Evolutionary conservation across 495 filamentous ascomycete species (phyloP), one percentile per base, ranked within the genome.

Genomic region (Antarctomyces pellizariae): DNA sequence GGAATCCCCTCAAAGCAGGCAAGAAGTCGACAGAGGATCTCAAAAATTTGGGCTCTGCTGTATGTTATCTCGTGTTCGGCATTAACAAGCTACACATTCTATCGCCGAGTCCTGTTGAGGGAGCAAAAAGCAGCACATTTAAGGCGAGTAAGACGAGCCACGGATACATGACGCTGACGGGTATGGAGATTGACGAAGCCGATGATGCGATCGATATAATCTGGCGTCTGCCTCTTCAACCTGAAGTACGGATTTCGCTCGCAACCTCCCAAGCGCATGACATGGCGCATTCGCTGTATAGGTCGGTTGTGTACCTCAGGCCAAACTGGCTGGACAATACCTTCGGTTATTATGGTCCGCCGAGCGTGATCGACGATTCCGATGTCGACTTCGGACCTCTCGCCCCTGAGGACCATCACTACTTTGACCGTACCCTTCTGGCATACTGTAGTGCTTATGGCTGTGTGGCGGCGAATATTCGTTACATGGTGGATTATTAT

Each of bases 61-160:
- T 74, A 17, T 90, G 72, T 42, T 92, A 90, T 44, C 63, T 97
- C 26, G 77, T 69, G 0, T 65, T 97, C 39, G 83, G 80, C 10
- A 57, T 75, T 10, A 71, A 86, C 49, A 73, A 78, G 30, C 55
- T 91, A 26, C 72, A 91, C 47, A 41, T 93, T 11, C 62, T 89
- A 10, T 74, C 78, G 21, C 24, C 67, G 55, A 7, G 40, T 68
- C n/a, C n/a, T n/a, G n/a, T n/a, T n/a, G n/a, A n/a, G n/a, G n/a
- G n/a, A n/a, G 25, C 52, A 41, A 20, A 54, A 57, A 19, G 42
- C 56, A 29, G 59, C 46, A 30, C 52, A 46, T 29, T 57, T 45
- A 31, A 53, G 43, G 13, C 69, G 13, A 45, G 36, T 19, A 39
- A 45, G 26, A 45, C 28, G 7, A 33, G 64, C 0, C 67, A 71